Evolutionary conservation across 2,329 filamentous ascomycete genomes (phyloP), one percentile per base, ranked within the genome.

Genomic region (Colletotrichum noveboracense): DNA sequence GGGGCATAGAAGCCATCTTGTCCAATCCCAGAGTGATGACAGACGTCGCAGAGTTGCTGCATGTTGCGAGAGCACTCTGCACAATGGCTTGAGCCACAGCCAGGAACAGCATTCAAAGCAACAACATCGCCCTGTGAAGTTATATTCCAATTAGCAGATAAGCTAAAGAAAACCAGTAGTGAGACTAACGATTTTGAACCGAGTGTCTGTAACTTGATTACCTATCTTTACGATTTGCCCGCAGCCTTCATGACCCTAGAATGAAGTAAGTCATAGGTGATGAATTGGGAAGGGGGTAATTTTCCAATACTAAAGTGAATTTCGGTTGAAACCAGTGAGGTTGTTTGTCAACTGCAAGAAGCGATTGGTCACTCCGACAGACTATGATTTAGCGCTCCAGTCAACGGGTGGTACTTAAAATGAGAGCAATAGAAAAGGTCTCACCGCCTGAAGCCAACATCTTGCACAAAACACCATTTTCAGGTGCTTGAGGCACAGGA

Each of bases 1-100:
- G 86, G 84, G 2, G 86, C 85, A 60, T 85, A 86, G 48, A 86
- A 86, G 0, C 86, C 86, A 34, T 87, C 83, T 65, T 86, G 84
- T 0, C 86, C 86, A 24, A 88, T 86, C 0, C 86, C 86, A 2
- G 86, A 86, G 74, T 87, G 85, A 60, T 84, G 83, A 0, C 84
- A 80, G 34, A 60, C 67, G 62, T 84, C 81, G 65, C 85, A 86
- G 0, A 86, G 78, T 74, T 86, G 85, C 5, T 81, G 73, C 1
- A 87, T 75, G 48, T 85, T 84, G 1, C 83, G 81, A 4, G 82
- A 84, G 64, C 86, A 88, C 71, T 87, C 85, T 0, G 81, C 67
- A 76, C 84, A 86, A 24, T 78, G 77, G 5, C 71, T 34, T 6
- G 73, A 32, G 6, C 81, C 81, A 70, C 85, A 86, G 12, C 84